Evolutionary conservation across 495 filamentous ascomycete genomes (phyloP).

Genomic region (Jackrogersella minutella): DNA sequence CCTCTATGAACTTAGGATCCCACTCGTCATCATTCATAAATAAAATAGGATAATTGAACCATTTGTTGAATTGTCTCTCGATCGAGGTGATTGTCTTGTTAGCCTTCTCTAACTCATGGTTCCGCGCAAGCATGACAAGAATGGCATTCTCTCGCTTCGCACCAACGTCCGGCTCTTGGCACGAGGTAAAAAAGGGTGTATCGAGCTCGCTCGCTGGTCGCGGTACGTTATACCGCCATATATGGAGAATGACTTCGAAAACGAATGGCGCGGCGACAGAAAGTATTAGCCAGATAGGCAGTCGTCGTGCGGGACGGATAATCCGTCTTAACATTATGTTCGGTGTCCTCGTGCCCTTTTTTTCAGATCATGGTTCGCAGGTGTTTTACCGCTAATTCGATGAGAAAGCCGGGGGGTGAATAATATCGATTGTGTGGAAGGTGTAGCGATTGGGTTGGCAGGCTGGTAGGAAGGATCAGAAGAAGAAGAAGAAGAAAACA

Average conservation of each 20-base stretch:
- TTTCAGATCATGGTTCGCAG: conserved; percentile 35
- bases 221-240: conserved; percentile 40
- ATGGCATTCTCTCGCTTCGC: conserved; percentile 82
- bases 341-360: conserved; percentile 21
- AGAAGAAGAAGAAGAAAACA: not conserved
- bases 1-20: conserved; percentile 82
- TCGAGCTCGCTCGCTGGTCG: conserved; percentile 46
- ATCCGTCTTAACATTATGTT: conserved; percentile 46
- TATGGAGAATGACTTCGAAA: conserved; percentile 42
- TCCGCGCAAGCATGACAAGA: conserved; percentile 86
- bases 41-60: conserved; percentile 96
- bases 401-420: conserved; percentile 12
- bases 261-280: conserved; percentile 39
- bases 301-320: conserved; percentile 44
- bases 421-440: conserved; percentile 24
- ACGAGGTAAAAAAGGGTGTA: conserved; percentile 53
- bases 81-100: conserved; percentile 89
- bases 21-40: conserved; percentile 92
- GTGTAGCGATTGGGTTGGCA: conserved; percentile 21
- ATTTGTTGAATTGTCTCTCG: conserved; percentile 95
- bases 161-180: conserved; percentile 56
- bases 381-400: conserved; percentile 5
- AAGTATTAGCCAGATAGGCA: conserved; percentile 43
- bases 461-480: conserved; percentile 11
- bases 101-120: conserved; percentile 85